Percentiles rank a stretch among this genome's conserved stretches.
These are phyloP conservation scores for Cryphonectria carpinicola DNA, from an alignment of 2,329 filamentous ascomycete genomes.

Conservation along the genomic window DNA sequence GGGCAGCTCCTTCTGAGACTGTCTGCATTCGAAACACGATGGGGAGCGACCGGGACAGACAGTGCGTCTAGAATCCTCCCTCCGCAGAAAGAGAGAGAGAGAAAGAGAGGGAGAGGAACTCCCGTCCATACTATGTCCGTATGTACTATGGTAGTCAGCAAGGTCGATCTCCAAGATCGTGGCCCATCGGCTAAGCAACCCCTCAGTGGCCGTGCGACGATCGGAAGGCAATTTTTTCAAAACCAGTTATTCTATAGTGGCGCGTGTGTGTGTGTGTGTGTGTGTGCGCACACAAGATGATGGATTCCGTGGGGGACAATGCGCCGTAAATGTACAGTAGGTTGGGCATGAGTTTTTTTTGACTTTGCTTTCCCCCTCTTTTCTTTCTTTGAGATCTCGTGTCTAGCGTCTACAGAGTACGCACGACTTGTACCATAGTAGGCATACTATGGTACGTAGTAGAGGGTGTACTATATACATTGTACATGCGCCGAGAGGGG, in stretches of 20 bases:
- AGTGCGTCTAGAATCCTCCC: background rate
- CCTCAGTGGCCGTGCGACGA: constrained; percentile 25
- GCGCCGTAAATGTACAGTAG: background rate
- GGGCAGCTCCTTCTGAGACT: constrained; percentile 16
- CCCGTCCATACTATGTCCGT: background rate
- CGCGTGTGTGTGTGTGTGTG: too few relatives aligned
- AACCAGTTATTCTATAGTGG: background rate
- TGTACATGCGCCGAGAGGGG: background rate
- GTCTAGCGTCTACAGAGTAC: background rate
- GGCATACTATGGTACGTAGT: background rate
- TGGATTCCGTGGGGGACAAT: background rate
- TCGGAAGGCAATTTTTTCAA: constrained; percentile 19
- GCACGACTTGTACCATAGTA: background rate
- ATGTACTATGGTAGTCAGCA: background rate
- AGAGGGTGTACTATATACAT: too few relatives aligned
- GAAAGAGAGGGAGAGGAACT: background rate
- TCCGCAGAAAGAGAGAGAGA: background rate
- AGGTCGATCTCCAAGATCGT: constrained; percentile 5
- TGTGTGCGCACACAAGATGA: background rate
- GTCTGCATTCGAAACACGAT: constrained; percentile 10
- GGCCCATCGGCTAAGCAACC: background rate
- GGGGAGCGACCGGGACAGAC: constrained; percentile 3
- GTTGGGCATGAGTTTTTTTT: background rate
- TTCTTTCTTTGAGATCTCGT: background rate
- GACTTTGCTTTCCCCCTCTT: background rate